These are phyloP conservation scores for Fusarium oligoseptatum DNA, from an alignment of 2,329 filamentous ascomycete species.

Conservation along the genomic window DNA sequence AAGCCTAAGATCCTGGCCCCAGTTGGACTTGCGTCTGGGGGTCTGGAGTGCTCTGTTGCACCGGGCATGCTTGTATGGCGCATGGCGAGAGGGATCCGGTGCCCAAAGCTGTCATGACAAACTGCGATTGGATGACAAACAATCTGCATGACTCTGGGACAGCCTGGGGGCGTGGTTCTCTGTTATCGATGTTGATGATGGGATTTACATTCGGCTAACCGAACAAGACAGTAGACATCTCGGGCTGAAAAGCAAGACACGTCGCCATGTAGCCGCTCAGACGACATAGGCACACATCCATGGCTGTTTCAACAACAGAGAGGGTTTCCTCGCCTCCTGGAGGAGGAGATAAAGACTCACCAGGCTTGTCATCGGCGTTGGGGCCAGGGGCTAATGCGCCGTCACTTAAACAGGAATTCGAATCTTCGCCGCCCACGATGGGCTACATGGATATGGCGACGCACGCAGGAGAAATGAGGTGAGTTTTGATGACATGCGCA, in stretches of 20 bases:
- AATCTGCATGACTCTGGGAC: slow-evolving; percentile 4
- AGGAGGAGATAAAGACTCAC: slow-evolving; percentile 16
- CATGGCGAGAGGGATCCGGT: slow-evolving; percentile 20
- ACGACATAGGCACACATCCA: not conserved
- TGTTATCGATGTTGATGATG: not conserved
- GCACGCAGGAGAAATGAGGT: slow-evolving; percentile 67
- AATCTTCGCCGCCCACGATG: slow-evolving; percentile 66
- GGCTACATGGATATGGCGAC: slow-evolving; percentile 67
- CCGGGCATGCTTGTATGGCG: slow-evolving; percentile 27
- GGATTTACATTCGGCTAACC: slow-evolving; percentile 18
- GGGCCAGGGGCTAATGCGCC: slow-evolving; percentile 37
- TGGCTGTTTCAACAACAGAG: slow-evolving; percentile 8
- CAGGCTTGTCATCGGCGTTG: slow-evolving; percentile 14
- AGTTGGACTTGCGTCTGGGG: slow-evolving; percentile 15
- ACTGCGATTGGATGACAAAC: slow-evolving; percentile 18
- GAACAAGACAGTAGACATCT: not conserved
- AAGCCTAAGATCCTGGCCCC: slow-evolving; percentile 27
- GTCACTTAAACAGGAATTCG: slow-evolving; percentile 64
- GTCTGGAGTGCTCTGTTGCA: slow-evolving; percentile 33
- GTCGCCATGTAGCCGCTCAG: slow-evolving; percentile 1
- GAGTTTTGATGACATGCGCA: slow-evolving; percentile 51
- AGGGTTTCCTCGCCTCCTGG: slow-evolving; percentile 8
- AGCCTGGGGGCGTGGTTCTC: not conserved
- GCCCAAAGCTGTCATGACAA: slow-evolving; percentile 22
- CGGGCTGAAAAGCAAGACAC: not conserved